Base-by-base conservation (phyloP, 805 yeast genomes). In the Yamadazyma insecticola region DNA sequence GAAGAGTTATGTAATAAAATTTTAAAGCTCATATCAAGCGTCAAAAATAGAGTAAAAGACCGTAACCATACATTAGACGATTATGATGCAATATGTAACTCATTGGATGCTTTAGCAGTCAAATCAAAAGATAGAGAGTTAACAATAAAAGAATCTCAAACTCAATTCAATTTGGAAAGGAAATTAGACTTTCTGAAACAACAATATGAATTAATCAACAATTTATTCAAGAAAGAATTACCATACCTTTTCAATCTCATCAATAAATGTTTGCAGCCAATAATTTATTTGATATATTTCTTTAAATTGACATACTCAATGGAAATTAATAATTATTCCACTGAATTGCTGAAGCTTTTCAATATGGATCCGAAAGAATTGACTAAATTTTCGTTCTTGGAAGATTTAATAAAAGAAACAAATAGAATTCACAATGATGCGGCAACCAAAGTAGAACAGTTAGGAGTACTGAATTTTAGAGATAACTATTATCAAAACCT, bases 191-290 rank as follows among this genome's bases (percentile, higher is more conserved):
- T 33, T 1, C 31, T 30, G 11, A 50, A 48, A 22, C 33, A 23
- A 2, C 40, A 39, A 29, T 72, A 65, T 41, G 63, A 65, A 2
- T 28, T 37, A 8, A 38, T 61, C 21, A 71, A 74, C 44, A 38
- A 44, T 4, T 30, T 41, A 3, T 52, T 76, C 37, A 71, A 72
- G 35, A 36, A 35, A 18, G 81, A 75, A 24, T 43, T 77, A 1
- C 79, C 81, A 0, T 29, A 37, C 3, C 67, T 73, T 28, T 56
- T 67, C 33, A 34, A 50, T 5, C 46, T 67, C 8, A 48, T 66
- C 0, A 36, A 51, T 3, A 28, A 43, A 10, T 44, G 67, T 15
- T 44, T 64, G 23, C 45, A 48, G 16, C 31, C 36, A 3, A 13
- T 38, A 8, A 11, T 16, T 1, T 17, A 19, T 15, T 13, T 36